Percentiles rank a stretch among this genome's conserved stretches.
Conservation (phyloP, 805 yeast genomes). For the Metschnikowia lachancei region DNA sequence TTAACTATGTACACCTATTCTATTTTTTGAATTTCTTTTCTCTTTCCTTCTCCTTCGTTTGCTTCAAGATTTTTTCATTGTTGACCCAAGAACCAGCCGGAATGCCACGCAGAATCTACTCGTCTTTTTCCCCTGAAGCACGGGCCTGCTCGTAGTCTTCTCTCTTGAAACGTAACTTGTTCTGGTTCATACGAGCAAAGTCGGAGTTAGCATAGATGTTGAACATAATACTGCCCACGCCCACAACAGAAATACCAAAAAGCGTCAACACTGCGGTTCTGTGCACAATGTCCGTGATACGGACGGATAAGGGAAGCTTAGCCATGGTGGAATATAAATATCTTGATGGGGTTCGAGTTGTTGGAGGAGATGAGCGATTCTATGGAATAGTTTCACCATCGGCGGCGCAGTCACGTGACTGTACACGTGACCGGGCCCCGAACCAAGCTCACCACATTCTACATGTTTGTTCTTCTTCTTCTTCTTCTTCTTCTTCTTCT, state of each 20-base stretch:
- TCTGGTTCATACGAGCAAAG: slow-evolving; percentile 39
- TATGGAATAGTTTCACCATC: too few species aligned
- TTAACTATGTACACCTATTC: too few species aligned
- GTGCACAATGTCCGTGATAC: slow-evolving; percentile 44
- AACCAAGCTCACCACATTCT: too few species aligned
- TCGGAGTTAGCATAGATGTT: slow-evolving; percentile 45
- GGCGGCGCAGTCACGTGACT: not conserved
- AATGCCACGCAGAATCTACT: not conserved
- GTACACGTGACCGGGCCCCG: too few species aligned
- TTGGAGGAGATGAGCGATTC: too few species aligned
- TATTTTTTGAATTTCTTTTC: too few species aligned
- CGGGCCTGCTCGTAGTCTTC: slow-evolving; percentile 32
- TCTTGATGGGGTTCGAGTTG: not conserved
- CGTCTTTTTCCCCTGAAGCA: slow-evolving; percentile 12
- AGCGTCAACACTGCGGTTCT: slow-evolving; percentile 40
- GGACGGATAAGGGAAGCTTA: slow-evolving; percentile 41
- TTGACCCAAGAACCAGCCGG: not conserved
- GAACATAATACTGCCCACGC: slow-evolving; percentile 38
- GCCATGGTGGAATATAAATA: slow-evolving; percentile 12
- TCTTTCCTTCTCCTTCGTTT: too few species aligned
- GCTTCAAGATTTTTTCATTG: not conserved
- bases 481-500: not conserved
- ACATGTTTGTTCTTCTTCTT: not conserved
- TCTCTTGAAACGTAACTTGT: slow-evolving; percentile 38
- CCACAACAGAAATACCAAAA: slow-evolving; percentile 40